Base-by-base conservation (phyloP, 2,329 filamentous ascomycete genomes). In the Neopestalotiopsis sp. region DNA sequence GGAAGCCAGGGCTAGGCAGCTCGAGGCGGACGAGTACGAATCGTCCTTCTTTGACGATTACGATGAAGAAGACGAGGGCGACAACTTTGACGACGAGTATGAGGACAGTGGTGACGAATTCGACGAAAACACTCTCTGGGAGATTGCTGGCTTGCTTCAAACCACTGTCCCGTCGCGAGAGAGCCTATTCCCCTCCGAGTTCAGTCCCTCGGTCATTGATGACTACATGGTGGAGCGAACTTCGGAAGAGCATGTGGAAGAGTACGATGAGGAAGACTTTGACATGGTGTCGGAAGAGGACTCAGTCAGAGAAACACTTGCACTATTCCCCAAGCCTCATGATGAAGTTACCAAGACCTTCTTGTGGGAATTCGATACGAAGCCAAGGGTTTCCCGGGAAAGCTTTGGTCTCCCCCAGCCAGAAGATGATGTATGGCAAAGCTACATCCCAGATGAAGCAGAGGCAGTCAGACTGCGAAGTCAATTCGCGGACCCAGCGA, bases 51-150 rank as follows among this genome's bases (percentile, higher is more conserved):
- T 90, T 74, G 88, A 90, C 68, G 86, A 90, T 68, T 88, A 89
- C 71, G 86, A 89, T 65, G 86, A 62, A 30, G 57, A 87, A 56
- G 83, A 84, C 20, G 74, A 76, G 5, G 79, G 78, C 6, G 77
- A 79, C 61, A 80, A 81, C 30, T 79, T 81, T 7, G 78, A 80
- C 67, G 78, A 82, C 38, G 76, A 77, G 20, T 77, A 73, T 42
- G 73, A 80, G 53, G 76, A 76, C 57, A 83, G 81, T 61, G 86
- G 85, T 49, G 86, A 87, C 65, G 85, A 83, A 28, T 90, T 90
- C 71, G 89, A 90, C 70, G 89, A 91, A 78, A 85, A 81, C 10
- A 90, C 88, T 0, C 79, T 91, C 32, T 90, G 88, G 87, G 88
- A 91, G 75, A 91, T 91, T 78, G 89, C 88, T 69, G 88, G 81